Evolutionary conservation across 2,329 filamentous ascomycete genomes (phyloP).

Genomic region (Cladophialophora carrionii): DNA sequence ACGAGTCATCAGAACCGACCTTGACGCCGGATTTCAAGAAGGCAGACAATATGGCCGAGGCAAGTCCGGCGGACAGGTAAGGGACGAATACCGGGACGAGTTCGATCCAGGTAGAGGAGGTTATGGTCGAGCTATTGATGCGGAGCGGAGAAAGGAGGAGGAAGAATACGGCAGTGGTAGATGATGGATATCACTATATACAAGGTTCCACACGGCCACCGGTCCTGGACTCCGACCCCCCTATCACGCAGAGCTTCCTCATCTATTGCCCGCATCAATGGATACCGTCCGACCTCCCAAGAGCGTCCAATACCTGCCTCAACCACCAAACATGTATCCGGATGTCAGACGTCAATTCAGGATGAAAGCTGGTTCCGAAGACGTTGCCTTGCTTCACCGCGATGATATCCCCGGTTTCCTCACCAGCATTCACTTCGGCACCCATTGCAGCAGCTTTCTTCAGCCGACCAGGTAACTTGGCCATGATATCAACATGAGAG

Average conservation of each 20-base stretch:
- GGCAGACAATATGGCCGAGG: conserved; percentile 94
- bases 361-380: conserved; percentile 93
- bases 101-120: conserved; percentile 94
- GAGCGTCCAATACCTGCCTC: conserved; percentile 62
- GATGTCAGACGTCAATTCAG: conserved; percentile 83
- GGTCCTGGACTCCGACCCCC: neutral
- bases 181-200: conserved; percentile 19
- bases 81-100: conserved; percentile 96
- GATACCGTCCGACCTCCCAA: conserved; percentile 36
- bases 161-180: conserved; percentile 61
- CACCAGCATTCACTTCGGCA: conserved; percentile 45
- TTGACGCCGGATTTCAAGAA: conserved; percentile 95
- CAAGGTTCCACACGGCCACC: neutral
- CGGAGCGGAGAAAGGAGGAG: conserved; percentile 62
- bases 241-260: neutral
- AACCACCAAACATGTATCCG: conserved; percentile 96
- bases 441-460: conserved; percentile 54
- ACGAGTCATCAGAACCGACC: conserved; percentile 89
- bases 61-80: conserved; percentile 93
- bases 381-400: conserved; percentile 90
- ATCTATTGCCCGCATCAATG: neutral
- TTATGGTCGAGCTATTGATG: conserved; percentile 75
- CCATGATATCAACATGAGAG: conserved; percentile 61
- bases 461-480: conserved; percentile 58
- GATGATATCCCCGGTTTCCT: conserved; percentile 70